Evolutionary conservation across 1,284 basidiomycete genomes (phyloP).

Genomic region (Trametes pubescens): DNA sequence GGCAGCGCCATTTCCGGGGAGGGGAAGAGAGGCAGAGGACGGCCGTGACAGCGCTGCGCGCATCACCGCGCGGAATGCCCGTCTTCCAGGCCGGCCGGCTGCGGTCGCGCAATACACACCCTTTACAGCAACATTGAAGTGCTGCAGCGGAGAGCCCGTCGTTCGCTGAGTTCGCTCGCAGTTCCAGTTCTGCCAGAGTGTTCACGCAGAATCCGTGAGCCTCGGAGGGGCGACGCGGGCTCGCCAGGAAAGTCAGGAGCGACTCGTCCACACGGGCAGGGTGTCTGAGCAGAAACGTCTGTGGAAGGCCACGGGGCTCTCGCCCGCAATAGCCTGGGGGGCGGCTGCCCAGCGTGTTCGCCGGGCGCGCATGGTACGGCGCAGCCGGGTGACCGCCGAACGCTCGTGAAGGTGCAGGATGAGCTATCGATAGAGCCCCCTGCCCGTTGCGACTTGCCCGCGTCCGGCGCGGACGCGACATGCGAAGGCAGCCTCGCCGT

Average conservation of each 20-base stretch:
- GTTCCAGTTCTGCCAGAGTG: too few relatives aligned
- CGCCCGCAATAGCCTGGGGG: conserved; percentile 12
- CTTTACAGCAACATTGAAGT: background rate
- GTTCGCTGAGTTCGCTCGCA: conserved; percentile 12
- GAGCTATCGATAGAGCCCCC: conserved; percentile 17
- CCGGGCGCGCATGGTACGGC: conserved; percentile 1
- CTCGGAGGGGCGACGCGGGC: conserved; percentile 20
- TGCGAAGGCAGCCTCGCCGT: conserved; percentile 13
- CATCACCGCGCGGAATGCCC: background rate
- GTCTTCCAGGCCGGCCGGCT: background rate
- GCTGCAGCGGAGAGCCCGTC: background rate
- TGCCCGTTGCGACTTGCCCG: background rate
- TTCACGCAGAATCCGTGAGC: conserved; percentile 24
- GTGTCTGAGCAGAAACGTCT: conserved; percentile 14
- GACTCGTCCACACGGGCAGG: conserved; percentile 4
- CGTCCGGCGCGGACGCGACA: conserved; percentile 7
- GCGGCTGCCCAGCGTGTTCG: background rate
- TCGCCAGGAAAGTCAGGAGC: conserved; percentile 20
- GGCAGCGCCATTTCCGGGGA: too few relatives aligned
- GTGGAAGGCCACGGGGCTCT: conserved; percentile 23
- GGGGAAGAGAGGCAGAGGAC: too few relatives aligned
- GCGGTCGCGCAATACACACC: conserved; percentile 2
- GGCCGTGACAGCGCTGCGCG: background rate
- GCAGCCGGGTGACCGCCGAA: conserved; percentile 1
- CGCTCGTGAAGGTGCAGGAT: background rate